Percentiles rank a stretch among this genome's conserved stretches.
Evolutionary conservation across 2,329 filamentous ascomycete species (phyloP).

Genomic region (Venturia asperata): DNA sequence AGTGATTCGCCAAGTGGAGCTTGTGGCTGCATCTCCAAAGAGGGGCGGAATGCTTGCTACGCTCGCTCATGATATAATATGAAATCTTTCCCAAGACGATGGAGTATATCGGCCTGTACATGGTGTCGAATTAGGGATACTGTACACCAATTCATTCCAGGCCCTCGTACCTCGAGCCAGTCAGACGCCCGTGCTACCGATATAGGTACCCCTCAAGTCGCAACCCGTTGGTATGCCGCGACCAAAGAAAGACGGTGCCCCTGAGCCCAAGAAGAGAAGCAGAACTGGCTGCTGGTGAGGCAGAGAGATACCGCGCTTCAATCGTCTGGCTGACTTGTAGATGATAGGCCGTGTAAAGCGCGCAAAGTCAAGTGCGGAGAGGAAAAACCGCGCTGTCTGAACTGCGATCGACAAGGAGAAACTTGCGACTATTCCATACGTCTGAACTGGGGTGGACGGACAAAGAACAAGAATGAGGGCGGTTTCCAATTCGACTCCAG

Average conservation of each 20-base stretch:
- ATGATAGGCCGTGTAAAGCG: constrained; percentile 65
- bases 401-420: constrained; percentile 62
- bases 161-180: neutral
- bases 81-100: neutral
- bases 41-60: neutral
- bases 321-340: constrained; percentile 20
- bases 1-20: neutral
- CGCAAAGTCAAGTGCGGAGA: constrained; percentile 78
- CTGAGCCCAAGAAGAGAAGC: constrained; percentile 59
- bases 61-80: too few relatives aligned
- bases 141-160: neutral
- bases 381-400: constrained; percentile 55
- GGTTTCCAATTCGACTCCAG: constrained; percentile 4
- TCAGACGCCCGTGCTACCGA: neutral
- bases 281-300: constrained; percentile 61
- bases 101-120: neutral
- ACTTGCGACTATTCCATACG: constrained; percentile 74
- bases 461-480: constrained; percentile 47
- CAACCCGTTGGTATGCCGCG: constrained; percentile 49
- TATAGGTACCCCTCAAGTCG: neutral
- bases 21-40: constrained; percentile 11
- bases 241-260: constrained; percentile 56
- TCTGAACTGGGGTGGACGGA: constrained; percentile 71
- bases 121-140: neutral
- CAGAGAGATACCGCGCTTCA: neutral